Conservation (phyloP, 331 rosid genomes). For the Dryas integrifolia region DNA sequence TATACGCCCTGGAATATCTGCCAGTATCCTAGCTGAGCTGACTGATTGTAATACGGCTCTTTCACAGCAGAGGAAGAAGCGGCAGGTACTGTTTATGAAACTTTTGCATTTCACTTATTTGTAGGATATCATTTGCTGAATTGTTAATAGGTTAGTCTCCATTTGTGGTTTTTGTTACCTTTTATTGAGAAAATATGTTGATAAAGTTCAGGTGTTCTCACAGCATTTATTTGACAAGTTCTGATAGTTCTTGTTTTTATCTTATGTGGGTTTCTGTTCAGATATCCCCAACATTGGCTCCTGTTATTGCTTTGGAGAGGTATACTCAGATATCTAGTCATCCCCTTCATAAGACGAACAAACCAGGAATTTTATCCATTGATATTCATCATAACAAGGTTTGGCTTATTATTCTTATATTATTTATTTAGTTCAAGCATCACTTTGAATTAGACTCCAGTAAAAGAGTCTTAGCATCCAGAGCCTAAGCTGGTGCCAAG, state of each 20-base stretch:
- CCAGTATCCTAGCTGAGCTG: constrained; percentile 60
- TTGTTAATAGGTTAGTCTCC: not conserved
- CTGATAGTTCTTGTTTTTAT: not conserved
- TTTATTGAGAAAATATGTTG: not conserved
- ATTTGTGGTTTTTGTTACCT: not conserved
- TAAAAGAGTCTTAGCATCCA: not conserved
- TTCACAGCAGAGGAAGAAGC: constrained; percentile 83
- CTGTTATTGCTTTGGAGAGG: constrained; percentile 71
- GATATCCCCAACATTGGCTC: constrained; percentile 82
- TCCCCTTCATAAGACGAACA: constrained; percentile 93
- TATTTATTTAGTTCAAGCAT: not conserved
- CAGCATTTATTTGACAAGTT: not conserved
- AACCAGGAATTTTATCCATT: constrained; percentile 81
- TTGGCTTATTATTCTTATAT: not conserved
- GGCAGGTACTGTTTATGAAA: constrained; percentile 52
- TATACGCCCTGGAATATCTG: constrained; percentile 66
- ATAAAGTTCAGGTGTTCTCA: not conserved
- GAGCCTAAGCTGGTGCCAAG: not conserved
- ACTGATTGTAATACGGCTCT: constrained; percentile 86
- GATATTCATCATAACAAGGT: constrained; percentile 82
- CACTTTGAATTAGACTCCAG: not conserved
- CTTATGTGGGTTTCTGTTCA: constrained; percentile 28
- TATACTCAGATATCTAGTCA: constrained; percentile 97
- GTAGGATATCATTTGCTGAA: constrained; percentile 1
- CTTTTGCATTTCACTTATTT: constrained; percentile 1